Base-by-base conservation (phyloP, 225 moss, liverwort and hornwort genomes). In the Straminergon stramineum region DNA sequence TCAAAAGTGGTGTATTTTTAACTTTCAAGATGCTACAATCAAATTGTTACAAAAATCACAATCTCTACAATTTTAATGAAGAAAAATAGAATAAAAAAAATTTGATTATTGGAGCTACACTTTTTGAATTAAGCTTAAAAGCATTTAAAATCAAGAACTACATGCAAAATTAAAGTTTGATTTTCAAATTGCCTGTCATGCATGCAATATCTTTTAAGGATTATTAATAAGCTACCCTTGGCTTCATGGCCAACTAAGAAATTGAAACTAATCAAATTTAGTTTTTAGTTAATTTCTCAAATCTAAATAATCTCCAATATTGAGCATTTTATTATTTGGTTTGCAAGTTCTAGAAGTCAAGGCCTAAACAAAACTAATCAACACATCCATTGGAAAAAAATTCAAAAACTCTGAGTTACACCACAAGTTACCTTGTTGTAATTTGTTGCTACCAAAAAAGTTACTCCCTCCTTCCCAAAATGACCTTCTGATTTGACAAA, bases 381-480 rank as follows among this genome's bases (percentile, higher is more conserved):
- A 2, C 11, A 27, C 9, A 9, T 43, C 15, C 2, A 41, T 2
- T 41, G 4, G 4, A 41, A 70, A 39, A 69, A 26, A 71, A 15
- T 71, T 15, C 48, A 17, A 31, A 48, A 19, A 48, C 4, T 51
- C 30, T 4, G 31, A 75, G 11, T 31, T 48, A 51, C 1, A 2
- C 2, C 3, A 19, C 19, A 12, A 32, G 7, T 19, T 27, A 15
- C 41, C 26, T 41, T 41, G 8, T 35, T 35, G 19, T 67, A 63
- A 63, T 63, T 37, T 11, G 0, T 2, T 67, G 11, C 35, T 67
- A 35, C 20, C 20, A 19, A 67, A 67, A 5, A 66, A 19, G 18
- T 31, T 15, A 31, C 5, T 10, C 5, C 18, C 34, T 35, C 0
- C 2, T 0, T 35, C 5, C 35, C 3, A 5, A 35, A 66, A 35